Base-by-base conservation (phyloP, 306 rosid species). In the Citrullus mucosospermus region DNA sequence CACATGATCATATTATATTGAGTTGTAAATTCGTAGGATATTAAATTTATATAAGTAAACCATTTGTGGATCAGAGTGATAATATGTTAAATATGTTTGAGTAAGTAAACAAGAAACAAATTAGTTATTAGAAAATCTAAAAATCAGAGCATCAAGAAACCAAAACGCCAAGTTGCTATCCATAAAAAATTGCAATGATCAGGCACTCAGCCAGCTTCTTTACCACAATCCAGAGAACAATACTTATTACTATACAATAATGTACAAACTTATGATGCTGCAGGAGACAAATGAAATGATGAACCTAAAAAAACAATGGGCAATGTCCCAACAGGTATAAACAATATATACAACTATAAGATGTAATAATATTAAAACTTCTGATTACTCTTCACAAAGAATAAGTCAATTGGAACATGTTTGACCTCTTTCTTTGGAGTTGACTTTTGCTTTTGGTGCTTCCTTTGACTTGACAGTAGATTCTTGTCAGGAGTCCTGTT, bases 321-420 rank as follows among this genome's bases (percentile, higher is more conserved):
- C 8, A 69, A 41, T 41, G 16, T 46, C 58, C n/a, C 36, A 14
- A 53, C 1, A 25, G 39, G 16, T 32, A 68, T 18, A 38, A 79
- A 34, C 62, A 53, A 66, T 78, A 77, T 51, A 48, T 58, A n/a
- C 61, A 56, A n/a, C 13, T 8, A 14, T 2, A 16, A 66, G 20
- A 34, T 7, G 18, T 76, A 53, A 9, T 36, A 76, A 43, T 61
- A 32, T 18, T 17, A 11, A 17, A 84, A 77, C 78, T 79, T 89
- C 77, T 80, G 84, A 81, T 74, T 82, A 76, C 84, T 91, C 85
- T 82, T 92, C 57, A 69, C 85, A 80, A 95, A 95, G 84, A 92
- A 95, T 34, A 53, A 57, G 82, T 95, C 98, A 65, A 95, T 92
- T 67, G 97, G 93, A 34, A 72, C 78, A 75, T 85, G 83, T 18